A percentile compares a stretch with the other conserved stretches of the same genome.
phyloP scores from a whole-genome alignment of 352 stramenopile species.

The Pythium brassicae region DNA sequence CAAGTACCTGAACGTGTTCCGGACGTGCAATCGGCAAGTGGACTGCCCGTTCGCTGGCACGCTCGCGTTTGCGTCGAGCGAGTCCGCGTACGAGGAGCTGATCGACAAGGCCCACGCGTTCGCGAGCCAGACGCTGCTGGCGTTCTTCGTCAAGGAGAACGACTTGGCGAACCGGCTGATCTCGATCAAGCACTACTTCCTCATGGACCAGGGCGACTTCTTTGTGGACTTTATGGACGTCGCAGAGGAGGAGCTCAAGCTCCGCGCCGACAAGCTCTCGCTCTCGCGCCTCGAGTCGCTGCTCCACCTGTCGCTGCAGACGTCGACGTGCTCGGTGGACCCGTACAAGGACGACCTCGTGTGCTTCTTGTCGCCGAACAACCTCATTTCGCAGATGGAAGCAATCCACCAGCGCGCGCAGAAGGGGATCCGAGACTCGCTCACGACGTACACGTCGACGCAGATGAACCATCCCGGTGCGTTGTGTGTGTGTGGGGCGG shows the following conservation, averaged over 20 bases:
- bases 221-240: slow-evolving; percentile 98
- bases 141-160: slow-evolving; percentile 81
- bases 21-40: slow-evolving; percentile 71
- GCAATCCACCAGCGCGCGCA: slow-evolving; percentile 86
- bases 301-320: slow-evolving; percentile 92
- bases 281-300: slow-evolving; percentile 91
- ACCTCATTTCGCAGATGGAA: slow-evolving; percentile 91
- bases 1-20: slow-evolving; percentile 92
- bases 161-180: slow-evolving; percentile 70
- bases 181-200: slow-evolving; percentile 97
- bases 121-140: slow-evolving; percentile 68
- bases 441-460: slow-evolving; percentile 69
- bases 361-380: slow-evolving; percentile 81
- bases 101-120: slow-evolving; percentile 83
- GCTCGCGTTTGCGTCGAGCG: slow-evolving; percentile 59
- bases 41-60: slow-evolving; percentile 76
- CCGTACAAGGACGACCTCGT: slow-evolving; percentile 90
- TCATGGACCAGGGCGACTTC: slow-evolving; percentile 98
- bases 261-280: slow-evolving; percentile 83
- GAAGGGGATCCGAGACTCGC: slow-evolving; percentile 55
- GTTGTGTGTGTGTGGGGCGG: background rate
- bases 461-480: slow-evolving; percentile 53
- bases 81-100: slow-evolving; percentile 77
- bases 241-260: slow-evolving; percentile 92
- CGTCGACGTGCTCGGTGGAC: slow-evolving; percentile 84